Evolutionary conservation across 129 eudicot species (phyloP).

Genomic region (Helianthus tuberosus): DNA sequence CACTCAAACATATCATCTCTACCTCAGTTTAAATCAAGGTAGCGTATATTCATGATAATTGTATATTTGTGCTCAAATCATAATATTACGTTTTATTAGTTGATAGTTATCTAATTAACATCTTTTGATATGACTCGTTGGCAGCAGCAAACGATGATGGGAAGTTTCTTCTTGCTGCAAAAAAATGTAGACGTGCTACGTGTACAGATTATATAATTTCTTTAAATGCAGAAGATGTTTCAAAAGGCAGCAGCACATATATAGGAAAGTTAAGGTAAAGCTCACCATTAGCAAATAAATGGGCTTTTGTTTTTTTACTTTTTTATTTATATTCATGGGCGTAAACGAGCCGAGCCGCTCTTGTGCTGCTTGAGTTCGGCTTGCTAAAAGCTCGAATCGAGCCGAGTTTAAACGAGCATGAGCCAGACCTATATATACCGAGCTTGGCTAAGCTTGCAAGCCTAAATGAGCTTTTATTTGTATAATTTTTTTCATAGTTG

Average conservation of each 20-base stretch:
- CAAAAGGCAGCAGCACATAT: constrained; percentile 70
- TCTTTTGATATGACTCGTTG: constrained; percentile 14
- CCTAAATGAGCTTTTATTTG: no score
- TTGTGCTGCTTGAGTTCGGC: no score
- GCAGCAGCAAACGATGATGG: constrained; percentile 76
- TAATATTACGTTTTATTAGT: neutral
- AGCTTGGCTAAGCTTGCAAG: no score
- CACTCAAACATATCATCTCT: constrained; percentile 72
- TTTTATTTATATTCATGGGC: no score
- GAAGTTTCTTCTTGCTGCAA: constrained; percentile 87
- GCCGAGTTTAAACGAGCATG: no score
- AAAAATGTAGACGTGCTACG: constrained; percentile 78
- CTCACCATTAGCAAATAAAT: constrained; percentile 7
- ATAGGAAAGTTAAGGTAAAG: constrained; percentile 87
- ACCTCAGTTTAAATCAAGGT: constrained; percentile 76
- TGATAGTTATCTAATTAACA: neutral
- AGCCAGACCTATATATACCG: no score
- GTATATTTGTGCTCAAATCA: neutral
- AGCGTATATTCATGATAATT: neutral
- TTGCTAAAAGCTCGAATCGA: no score
- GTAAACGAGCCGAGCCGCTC: no score
- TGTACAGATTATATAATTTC: constrained; percentile 88
- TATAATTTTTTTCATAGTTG: no score
- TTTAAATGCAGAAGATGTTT: constrained; percentile 61
- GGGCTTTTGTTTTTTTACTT: neutral